Evolutionary conservation across 2,329 filamentous ascomycete species (phyloP), one percentile per base, ranked within the genome.

Genomic region (Fusarium robinianum): DNA sequence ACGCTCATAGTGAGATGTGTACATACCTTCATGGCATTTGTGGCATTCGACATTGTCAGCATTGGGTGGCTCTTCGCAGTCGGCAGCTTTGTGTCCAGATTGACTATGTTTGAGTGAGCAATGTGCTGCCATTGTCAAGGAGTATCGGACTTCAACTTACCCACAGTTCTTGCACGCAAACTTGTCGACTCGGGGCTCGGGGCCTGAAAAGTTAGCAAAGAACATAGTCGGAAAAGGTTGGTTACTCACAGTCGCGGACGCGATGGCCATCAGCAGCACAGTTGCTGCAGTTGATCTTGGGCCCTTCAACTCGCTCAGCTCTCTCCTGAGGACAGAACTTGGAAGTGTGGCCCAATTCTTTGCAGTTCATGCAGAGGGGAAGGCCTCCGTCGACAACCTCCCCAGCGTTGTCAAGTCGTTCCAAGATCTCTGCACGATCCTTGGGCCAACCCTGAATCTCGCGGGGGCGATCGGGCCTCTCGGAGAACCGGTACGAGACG

Each of bases 131-230:
- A n/a, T n/a, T n/a, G n/a, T n/a, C n/a, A n/a, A 46, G 42, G 15
- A 16, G 31, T 22, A 14, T 17, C 9, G 5, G 9, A 18, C 15
- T 25, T 2, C 2, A 15, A 64, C 67, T 46, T 54, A 75, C 73
- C 78, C 79, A 71, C 84, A 88, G 63, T 88, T 88, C 63, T 77
- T 80, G 76, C 85, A 88, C 6, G 80, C 81, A 53, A 78, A 83
- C 43, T 74, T 82, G 69, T 86, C 80, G 19, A 80, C 68, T 35
- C 85, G 80, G 16, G 80, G 78, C n/a, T 72, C 67, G 4, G 79
- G 75, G 58, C 81, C 80, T 81, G 29, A 10, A 16, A 30, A 9
- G 24, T 53, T 43, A 58, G 49, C 43, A 18, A 31, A 19, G 14
- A 38, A 41, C 17, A 48, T 23, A 15, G 15, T 17, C n/a, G 14